phyloP scores from a whole-genome alignment of 1,284 basidiomycete species.

The Pseudomicrostroma phylloplanum region DNA sequence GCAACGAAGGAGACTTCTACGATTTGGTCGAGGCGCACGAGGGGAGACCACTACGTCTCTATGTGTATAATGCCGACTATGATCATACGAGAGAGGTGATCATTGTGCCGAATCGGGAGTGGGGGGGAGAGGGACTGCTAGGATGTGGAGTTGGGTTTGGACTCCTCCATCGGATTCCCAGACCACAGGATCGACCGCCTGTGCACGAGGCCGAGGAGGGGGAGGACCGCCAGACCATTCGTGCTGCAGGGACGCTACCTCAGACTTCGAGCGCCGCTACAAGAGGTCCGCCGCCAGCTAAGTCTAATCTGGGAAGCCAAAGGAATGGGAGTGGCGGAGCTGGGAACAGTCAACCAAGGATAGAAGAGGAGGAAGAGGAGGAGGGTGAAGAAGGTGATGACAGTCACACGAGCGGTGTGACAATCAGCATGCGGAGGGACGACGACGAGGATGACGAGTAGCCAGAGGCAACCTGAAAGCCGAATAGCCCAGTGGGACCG shows the following conservation, averaged over 20 bases:
- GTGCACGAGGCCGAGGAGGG: conserved; percentile 19
- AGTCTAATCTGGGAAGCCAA: no score
- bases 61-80: conserved; percentile 95
- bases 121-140: conserved; percentile 46
- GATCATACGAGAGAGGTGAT: conserved; percentile 57
- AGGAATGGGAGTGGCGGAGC: no score
- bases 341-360: no score
- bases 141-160: conserved; percentile 48
- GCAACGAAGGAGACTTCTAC: conserved; percentile 94
- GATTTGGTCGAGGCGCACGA: conserved; percentile 89
- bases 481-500: no score
- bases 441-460: conserved; percentile 28
- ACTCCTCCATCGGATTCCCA: conserved; percentile 31
- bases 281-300: no score
- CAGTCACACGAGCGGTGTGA: conserved; percentile 27
- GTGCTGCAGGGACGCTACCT: neutral
- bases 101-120: conserved; percentile 38
- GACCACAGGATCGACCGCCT: conserved; percentile 29
- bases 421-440: conserved; percentile 29
- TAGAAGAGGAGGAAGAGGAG: conserved; percentile 16
- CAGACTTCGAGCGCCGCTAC: neutral
- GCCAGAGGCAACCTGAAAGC: no score
- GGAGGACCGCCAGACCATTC: neutral
- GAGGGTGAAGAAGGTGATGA: conserved; percentile 28
- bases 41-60: conserved; percentile 84